Evolutionary conservation across 169 alveolate genomes (phyloP), one percentile per base, ranked within the genome.

Genomic region (Cryptosporidium parvum): DNA sequence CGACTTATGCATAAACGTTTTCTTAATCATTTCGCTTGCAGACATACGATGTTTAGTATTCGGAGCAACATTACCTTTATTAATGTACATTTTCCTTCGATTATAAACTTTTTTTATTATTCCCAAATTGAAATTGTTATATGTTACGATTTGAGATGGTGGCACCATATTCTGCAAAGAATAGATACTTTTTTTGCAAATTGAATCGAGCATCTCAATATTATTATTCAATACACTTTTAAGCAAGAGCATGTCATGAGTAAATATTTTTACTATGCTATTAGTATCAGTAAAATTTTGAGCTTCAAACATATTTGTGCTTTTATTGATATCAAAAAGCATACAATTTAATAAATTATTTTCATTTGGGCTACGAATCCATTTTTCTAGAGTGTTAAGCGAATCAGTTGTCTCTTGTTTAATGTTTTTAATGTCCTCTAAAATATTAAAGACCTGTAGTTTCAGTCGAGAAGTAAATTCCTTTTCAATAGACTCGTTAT

Each of bases 1-100:
- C 31, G 71, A 31, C 8, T 59, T 73, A 10, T 80, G 59, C 73
- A 80, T 61, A 16, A 62, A 65, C 5, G 75, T 62, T 29, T 80
- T 80, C 26, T 65, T 80, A 26, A 80, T 80, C 51, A 80, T 80
- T 48, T 65, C 80, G 9, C 65, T 80, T 26, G 89, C 89, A 18
- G 89, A 80, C 23, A 80, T 42, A 1, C 89, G 73, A 56, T 72
- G 42, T 16, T 80, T 59, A 31, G 75, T 67, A 62, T 62, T 80
- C 12, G 89, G 89, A n/a, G 75, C 80, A 12, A 59, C 89, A 42
- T 80, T 80, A 6, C 89, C 89, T 31, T 80, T 80, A 67, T 80
- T 80, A 42, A 80, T 80, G 37, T 80, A 80, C 89, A 80, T 80
- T 53, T 80, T 80, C 65, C 68, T 73, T 56, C 86, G 44, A 73